These are phyloP conservation scores for Mycena vitilis DNA, from an alignment of 768 basidiomycete genomes.

Conservation along the genomic window DNA sequence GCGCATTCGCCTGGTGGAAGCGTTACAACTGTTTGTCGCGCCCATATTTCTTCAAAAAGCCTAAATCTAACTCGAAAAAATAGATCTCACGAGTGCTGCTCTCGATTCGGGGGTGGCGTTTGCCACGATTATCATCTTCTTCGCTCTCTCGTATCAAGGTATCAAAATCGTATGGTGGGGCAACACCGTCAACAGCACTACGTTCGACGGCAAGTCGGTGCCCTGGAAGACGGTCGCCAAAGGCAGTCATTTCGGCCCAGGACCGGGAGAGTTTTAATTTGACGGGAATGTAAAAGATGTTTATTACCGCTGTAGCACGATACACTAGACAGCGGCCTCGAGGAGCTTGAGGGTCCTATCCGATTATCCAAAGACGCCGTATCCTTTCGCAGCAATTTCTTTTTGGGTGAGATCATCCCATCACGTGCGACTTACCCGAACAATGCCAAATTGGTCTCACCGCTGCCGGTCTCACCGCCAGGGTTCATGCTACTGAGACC, in stretches of 20 bases:
- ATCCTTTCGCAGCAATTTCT: no score
- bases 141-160: conserved; percentile 18
- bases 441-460: no score
- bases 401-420: no score
- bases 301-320: no score
- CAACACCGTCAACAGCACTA: conserved; percentile 14
- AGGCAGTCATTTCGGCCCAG: conserved; percentile 17
- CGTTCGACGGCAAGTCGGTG: conserved; percentile 14
- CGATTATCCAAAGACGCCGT: no score
- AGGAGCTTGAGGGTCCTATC: no score
- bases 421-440: no score
- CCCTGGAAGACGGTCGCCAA: conserved; percentile 17
- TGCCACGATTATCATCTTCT: conserved; percentile 24
- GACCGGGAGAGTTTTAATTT: conserved; percentile 21
- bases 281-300: neutral
- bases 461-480: conserved; percentile 5
- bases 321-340: no score
- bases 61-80: neutral
- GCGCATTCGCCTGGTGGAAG: conserved; percentile 23
- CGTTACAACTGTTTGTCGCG: conserved; percentile 18
- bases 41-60: neutral
- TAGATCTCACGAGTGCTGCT: conserved; percentile 16
- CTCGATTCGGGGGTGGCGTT: conserved; percentile 21
- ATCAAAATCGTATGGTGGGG: conserved; percentile 24
- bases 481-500: conserved; percentile 18